A percentile compares a stretch with the other conserved stretches of the same genome.
These are phyloP conservation scores for Dioszegia crocea DNA, from an alignment of 768 basidiomycete genomes.

Conservation along the genomic window DNA sequence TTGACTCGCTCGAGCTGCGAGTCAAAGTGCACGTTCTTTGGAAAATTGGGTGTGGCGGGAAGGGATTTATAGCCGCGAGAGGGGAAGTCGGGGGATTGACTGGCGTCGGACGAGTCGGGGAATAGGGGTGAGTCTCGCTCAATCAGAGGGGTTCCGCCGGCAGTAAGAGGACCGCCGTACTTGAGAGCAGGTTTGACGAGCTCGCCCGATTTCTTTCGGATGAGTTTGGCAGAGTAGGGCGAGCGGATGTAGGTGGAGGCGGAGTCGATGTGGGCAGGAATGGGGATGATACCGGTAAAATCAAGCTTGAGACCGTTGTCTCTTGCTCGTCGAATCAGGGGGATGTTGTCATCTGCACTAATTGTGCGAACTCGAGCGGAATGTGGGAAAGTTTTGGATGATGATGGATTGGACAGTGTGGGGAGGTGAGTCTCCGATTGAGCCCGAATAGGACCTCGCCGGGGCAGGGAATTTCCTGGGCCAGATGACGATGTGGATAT, in stretches of 20 bases:
- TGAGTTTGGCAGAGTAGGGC: slow-evolving; percentile 51
- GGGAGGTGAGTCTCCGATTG: slow-evolving; percentile 16
- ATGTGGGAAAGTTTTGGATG: slow-evolving; percentile 5
- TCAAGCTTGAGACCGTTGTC: slow-evolving; percentile 49
- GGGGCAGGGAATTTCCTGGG: not conserved
- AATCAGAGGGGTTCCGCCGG: slow-evolving; percentile 52
- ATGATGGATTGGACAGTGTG: slow-evolving; percentile 6
- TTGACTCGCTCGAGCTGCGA: slow-evolving; percentile 87
- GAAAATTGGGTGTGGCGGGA: slow-evolving; percentile 68
- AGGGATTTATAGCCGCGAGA: slow-evolving; percentile 57
- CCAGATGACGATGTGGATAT: not conserved
- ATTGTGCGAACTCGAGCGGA: not conserved
- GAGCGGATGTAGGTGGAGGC: slow-evolving; percentile 31
- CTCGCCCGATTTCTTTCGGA: slow-evolving; percentile 92
- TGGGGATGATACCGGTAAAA: slow-evolving; percentile 39
- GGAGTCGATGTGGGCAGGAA: slow-evolving; percentile 7
- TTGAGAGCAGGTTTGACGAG: slow-evolving; percentile 89
- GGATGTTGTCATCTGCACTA: slow-evolving; percentile 5
- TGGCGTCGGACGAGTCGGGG: not conserved
- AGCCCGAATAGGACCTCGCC: slow-evolving; percentile 8
- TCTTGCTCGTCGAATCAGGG: slow-evolving; percentile 16
- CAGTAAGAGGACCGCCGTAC: slow-evolving; percentile 55
- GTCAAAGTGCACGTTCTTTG: slow-evolving; percentile 90
- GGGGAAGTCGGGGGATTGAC: slow-evolving; percentile 14
- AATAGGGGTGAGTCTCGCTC: slow-evolving; percentile 2